phyloP scores from a whole-genome alignment of 176 grass and related monocot genomes.

The Poa pratensis region DNA sequence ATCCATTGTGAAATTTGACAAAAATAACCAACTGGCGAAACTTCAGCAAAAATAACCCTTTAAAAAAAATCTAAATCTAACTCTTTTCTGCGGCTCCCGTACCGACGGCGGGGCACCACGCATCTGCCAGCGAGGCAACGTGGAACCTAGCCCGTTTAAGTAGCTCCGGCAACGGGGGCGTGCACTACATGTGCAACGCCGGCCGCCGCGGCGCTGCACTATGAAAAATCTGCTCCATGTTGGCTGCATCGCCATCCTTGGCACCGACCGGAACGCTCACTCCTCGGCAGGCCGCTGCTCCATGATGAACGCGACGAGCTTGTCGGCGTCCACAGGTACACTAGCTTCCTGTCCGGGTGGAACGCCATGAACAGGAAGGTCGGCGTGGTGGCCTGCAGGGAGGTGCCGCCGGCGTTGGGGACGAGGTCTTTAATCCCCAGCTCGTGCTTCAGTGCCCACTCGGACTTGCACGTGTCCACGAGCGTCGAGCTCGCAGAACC shows the following conservation, averaged over 20 bases:
- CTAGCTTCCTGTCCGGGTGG: conserved; percentile 80
- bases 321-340: conserved; percentile 75
- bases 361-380: conserved; percentile 72
- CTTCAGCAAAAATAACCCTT: no score
- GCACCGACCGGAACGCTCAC: conserved; percentile 55
- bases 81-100: no score
- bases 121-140: no score
- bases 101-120: no score
- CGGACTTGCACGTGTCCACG: neutral
- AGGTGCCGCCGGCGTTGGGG: neutral
- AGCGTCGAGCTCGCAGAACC: conserved; percentile 60
- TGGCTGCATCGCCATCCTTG: conserved; percentile 38
- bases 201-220: no score
- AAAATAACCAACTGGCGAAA: no score
- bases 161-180: no score
- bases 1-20: no score
- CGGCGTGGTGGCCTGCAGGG: conserved; percentile 18
- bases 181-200: no score
- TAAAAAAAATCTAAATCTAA: no score
- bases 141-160: no score
- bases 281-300: conserved; percentile 49
- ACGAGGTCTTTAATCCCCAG: conserved; percentile 51
- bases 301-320: conserved; percentile 64
- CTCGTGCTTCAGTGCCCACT: conserved; percentile 66
- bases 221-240: no score